These are phyloP conservation scores for Echria macrotheca DNA, from an alignment of 495 filamentous ascomycete genomes.

Conservation along the genomic window DNA sequence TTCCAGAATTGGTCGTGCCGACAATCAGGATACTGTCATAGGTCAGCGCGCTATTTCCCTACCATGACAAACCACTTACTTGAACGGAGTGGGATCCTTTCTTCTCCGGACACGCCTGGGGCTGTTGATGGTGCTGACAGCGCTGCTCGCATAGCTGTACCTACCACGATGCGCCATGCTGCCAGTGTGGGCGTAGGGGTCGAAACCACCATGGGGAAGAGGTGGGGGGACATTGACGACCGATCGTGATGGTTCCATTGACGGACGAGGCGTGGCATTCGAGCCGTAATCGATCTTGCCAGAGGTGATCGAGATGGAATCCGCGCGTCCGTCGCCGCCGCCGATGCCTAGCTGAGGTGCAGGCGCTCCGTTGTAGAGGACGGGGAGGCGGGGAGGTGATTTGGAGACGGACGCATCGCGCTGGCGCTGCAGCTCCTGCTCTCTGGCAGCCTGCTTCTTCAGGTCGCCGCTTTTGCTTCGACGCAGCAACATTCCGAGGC, in stretches of 20 bases:
- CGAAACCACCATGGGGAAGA: constrained; percentile 53
- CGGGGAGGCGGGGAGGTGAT: constrained; percentile 74
- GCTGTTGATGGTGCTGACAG: constrained; percentile 87
- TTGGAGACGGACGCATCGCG: constrained; percentile 63
- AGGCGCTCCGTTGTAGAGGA: constrained; percentile 55
- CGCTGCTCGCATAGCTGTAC: constrained; percentile 94
- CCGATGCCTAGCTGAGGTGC: constrained; percentile 59
- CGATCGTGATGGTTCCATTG: constrained; percentile 39
- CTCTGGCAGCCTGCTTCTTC: constrained; percentile 55
- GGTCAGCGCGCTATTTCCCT: constrained; percentile 1
- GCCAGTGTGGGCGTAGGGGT: constrained; percentile 76
- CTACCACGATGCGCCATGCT: constrained; percentile 97
- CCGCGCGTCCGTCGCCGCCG: constrained; percentile 62
- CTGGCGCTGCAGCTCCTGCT: constrained; percentile 63
- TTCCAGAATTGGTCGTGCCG: constrained; percentile 82
- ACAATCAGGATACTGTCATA: constrained; percentile 74
- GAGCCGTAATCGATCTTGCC: constrained; percentile 41
- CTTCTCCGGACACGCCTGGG: constrained; percentile 86
- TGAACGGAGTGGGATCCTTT: constrained; percentile 96
- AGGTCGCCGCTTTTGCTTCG: constrained; percentile 77
- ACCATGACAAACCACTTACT: constrained; percentile 55
- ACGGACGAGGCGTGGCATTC: constrained; percentile 36
- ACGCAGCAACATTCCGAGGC: constrained; percentile 64
- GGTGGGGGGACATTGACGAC: constrained; percentile 35
- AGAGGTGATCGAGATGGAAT: constrained; percentile 59